Evolutionary conservation across 352 stramenopile species (phyloP), one percentile per base, ranked within the genome.

Genomic region (Phytopythium kandeliae): DNA sequence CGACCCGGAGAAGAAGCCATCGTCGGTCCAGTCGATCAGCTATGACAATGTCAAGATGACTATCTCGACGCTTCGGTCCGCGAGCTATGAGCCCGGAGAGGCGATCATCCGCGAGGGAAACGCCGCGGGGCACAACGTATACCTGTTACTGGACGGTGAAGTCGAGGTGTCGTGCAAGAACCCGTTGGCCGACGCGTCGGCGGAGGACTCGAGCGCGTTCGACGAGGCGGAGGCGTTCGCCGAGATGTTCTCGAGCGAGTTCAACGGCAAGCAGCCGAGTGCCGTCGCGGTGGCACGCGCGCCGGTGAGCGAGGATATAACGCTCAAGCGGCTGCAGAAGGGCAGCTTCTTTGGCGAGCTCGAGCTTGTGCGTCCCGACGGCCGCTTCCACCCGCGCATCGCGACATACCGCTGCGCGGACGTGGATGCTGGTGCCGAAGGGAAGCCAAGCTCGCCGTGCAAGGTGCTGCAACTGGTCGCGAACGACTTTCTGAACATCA

Each of bases 11-110:
- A 63, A 86, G 51, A 75, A 67, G 30, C 57, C 65, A 0, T 69
- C 66, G 10, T 64, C 70, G 1, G 66, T 86, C 24, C 57, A 88
- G 19, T 57, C 74, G 35, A 76, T 92, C 19, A 65, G 71, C 16
- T 92, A 91, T 28, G 77, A 92, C 30, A 81, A 90, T 35, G 78
- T 92, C 3, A 90, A 91, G 51, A 85, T 89, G 58, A 82, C 75
- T 5, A 92, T 92, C 34, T 91, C 74, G 19, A 89, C 77, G 21
- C 51, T 92, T 21, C 78, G 76, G 12, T 91, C 82, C 0, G 79
- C 69, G 36, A 85, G 66, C 11, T 91, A 85, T 50, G 55, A 62
- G 2, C 69, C 78, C 0, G 79, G 76, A 15, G 82, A 90, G 26
- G 66, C 81, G 0, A 90, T 92, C 43, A 90, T 89, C 36, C 74